Evolutionary conservation across 2,329 filamentous ascomycete genomes (phyloP), one percentile per base, ranked within the genome.

Genomic region (Thielaviopsis populi): DNA sequence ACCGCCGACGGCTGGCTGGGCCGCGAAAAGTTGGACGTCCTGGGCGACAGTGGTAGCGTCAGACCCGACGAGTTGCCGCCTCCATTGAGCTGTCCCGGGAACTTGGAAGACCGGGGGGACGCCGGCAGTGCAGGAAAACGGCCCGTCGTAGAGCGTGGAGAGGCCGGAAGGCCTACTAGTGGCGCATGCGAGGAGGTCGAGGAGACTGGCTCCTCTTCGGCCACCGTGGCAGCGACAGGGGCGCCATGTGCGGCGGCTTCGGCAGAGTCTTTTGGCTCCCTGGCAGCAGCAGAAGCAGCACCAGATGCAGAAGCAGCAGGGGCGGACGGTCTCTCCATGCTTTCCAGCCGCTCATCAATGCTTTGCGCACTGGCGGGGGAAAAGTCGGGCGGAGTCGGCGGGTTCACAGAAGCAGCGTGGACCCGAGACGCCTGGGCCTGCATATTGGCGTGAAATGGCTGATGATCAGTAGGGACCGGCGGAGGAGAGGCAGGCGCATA

Each of bases 401-500:
- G 40, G 27, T 46, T 48, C 1, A 63, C n/a, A 4, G 37, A 46
- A 19, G 40, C 24, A 54, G 30, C 40, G 5, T 56, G 46, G 10
- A 27, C 15, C 33, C 46, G 53, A 43, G 17, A 27, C 37, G 42
- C 15, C 67, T 72, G 69, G 7, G 71, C 67, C 59, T 73, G 74
- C 64, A 72, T 68, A 13, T 80, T 78, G 6, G 50, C 17, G 15
- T 10, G 62, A 40, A 50, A 65, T 17, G 77, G 77, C 62, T 75
- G 69, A 69, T 74, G 64, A 62, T 67, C 42, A 65, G 67, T 67
- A 67, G 70, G 70, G 69, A 73, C 74, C 64, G 76, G 72, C 11
- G 83, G 81, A 5, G 82, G 82, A 3, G 80, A 77, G 3, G 79
- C 74, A 10, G 82, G 82, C 3, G 78, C 77, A 68, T 86, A 85